Evolutionary conservation across 2,329 filamentous ascomycete species (phyloP).

Genomic region (Nigrospora osmanthi): DNA sequence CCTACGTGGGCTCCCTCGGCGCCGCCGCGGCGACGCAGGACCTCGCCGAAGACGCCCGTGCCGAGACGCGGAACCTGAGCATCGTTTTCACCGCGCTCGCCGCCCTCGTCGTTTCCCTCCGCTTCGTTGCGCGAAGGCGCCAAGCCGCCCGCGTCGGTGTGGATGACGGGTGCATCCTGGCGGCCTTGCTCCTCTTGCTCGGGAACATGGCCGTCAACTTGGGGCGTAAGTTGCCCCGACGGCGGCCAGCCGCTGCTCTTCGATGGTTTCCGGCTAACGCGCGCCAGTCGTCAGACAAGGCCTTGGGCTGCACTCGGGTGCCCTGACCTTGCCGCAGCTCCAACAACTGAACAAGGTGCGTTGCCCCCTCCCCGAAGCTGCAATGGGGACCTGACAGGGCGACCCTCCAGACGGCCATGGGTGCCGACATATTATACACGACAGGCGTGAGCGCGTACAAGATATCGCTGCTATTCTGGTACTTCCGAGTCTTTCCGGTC

Average conservation of each 20-base stretch:
- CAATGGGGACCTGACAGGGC: no score
- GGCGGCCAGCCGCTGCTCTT: no score
- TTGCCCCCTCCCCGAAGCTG: background rate
- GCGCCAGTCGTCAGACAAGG: background rate
- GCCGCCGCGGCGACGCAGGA: background rate
- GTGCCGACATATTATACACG: background rate
- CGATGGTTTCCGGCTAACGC: no score
- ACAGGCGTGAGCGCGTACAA: background rate
- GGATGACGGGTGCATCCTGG: background rate
- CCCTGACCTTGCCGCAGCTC: background rate
- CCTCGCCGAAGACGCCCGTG: background rate
- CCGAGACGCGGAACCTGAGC: background rate
- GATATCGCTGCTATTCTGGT: slow-evolving; percentile 1
- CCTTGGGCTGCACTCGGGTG: background rate
- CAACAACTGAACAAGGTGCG: background rate
- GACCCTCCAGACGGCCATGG: no score
- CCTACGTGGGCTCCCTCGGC: background rate
- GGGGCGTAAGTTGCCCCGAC: background rate
- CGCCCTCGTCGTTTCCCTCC: background rate
- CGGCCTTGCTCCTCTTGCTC: background rate
- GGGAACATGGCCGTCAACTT: background rate
- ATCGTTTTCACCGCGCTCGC: background rate
- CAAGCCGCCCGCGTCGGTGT: background rate
- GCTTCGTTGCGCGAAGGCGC: background rate
- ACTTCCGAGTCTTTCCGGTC: background rate